These are phyloP conservation scores for Saksenaea oblongispora DNA, from an alignment of 371 early-diverging fungal genomes.

Conservation along the genomic window DNA sequence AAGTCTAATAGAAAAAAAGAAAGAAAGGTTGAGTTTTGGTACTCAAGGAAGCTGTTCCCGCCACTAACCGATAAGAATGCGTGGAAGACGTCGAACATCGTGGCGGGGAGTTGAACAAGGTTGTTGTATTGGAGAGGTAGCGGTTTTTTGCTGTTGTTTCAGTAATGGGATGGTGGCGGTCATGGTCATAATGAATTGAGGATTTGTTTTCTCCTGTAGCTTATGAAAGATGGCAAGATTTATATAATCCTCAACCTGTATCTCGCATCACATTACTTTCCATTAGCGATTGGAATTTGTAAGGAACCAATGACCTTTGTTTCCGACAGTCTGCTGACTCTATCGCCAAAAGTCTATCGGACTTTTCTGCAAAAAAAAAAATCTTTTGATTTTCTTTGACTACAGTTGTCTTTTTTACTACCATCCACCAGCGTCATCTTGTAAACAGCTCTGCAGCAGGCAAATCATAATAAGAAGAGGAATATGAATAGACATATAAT, in stretches of 20 bases:
- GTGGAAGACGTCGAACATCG: neutral
- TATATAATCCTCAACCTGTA: neutral
- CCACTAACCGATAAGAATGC: neutral
- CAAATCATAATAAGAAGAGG: too few relatives aligned
- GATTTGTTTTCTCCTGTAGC: neutral
- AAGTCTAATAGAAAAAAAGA: constrained; percentile 14
- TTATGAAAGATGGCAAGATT: neutral
- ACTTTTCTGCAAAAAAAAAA: too few relatives aligned
- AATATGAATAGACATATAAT: too few relatives aligned
- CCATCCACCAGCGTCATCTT: too few relatives aligned
- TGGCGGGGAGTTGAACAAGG: neutral
- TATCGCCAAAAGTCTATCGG: neutral
- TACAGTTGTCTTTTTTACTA: too few relatives aligned
- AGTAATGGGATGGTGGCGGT: neutral
- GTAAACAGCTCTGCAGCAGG: too few relatives aligned
- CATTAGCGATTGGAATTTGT: neutral
- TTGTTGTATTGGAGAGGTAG: neutral
- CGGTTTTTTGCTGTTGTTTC: neutral
- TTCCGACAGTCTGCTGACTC: constrained; percentile 1
- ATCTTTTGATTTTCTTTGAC: too few relatives aligned
- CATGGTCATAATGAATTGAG: neutral
- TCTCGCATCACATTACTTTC: constrained; percentile 1
- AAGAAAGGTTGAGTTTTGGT: neutral
- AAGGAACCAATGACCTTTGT: neutral
- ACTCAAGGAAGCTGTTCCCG: neutral